A percentile compares a stretch with the other conserved stretches of the same genome.
phyloP scores from a whole-genome alignment of 2,329 filamentous ascomycete genomes.

The Pestalotiopsis sp. region DNA sequence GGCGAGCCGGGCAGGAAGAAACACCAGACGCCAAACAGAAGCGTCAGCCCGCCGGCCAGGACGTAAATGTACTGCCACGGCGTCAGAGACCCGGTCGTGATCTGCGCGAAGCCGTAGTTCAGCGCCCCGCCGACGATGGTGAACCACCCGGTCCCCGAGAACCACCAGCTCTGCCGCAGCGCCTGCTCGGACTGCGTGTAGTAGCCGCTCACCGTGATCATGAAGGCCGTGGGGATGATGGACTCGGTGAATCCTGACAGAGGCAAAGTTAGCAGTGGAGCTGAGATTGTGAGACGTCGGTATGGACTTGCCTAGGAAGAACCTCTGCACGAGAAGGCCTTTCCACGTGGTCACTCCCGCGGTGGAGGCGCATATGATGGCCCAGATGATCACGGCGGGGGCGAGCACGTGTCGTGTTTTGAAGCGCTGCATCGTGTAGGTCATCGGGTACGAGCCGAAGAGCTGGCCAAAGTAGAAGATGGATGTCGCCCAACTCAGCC shows the following conservation, averaged over 20 bases:
- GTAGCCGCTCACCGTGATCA: constrained; percentile 62
- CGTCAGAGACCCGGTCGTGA: constrained; percentile 52
- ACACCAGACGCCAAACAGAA: constrained; percentile 65
- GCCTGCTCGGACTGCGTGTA: constrained; percentile 69
- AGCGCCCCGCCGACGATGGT: constrained; percentile 65
- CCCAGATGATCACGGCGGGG: constrained; percentile 65
- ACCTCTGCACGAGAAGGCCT: constrained; percentile 67
- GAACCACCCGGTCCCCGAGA: constrained; percentile 59
- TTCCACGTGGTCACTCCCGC: constrained; percentile 65
- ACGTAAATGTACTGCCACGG: constrained; percentile 75
- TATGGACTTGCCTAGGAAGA: constrained; percentile 50
- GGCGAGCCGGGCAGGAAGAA: constrained; percentile 68
- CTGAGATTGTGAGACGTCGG: too few species aligned
- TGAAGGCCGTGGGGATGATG: constrained; percentile 67
- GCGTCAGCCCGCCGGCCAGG: constrained; percentile 63
- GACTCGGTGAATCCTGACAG: constrained; percentile 54
- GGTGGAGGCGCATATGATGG: constrained; percentile 67
- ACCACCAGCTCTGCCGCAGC: constrained; percentile 69
- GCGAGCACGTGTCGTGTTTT: constrained; percentile 66
- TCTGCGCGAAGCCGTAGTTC: constrained; percentile 70
- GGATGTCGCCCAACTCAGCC: constrained; percentile 76
- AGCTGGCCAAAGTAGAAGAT: constrained; percentile 83
- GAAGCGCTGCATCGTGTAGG: constrained; percentile 70
- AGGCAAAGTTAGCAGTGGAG: too few species aligned
- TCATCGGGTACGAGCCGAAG: constrained; percentile 72